Base-by-base conservation (phyloP, 495 filamentous ascomycete species). In the Aspergillus nanangensis region DNA sequence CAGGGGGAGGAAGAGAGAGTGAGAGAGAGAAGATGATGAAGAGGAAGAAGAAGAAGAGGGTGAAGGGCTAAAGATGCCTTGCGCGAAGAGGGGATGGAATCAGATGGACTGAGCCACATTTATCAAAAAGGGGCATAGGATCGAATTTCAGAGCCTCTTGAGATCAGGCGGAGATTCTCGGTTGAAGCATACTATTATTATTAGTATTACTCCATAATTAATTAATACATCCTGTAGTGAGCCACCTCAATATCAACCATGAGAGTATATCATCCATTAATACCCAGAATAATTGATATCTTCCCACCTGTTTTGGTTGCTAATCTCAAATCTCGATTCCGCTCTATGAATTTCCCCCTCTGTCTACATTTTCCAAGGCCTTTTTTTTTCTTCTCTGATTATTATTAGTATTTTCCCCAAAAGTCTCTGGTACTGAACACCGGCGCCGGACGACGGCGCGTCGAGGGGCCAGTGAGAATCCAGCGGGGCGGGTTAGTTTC, bases 1-100 rank as follows among this genome's bases (percentile, higher is more conserved):
- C 11, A 17, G 5, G 33, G 17, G 24, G 19, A 32, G 20, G 17
- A 18, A 35, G 32, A 21, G 34, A 50, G 33, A 17, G 42, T 8
- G 25, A 29, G 13, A 36, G 8, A 20, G 3, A 41, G 34, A 46
- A 38, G 24, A 45, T 7, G 39, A 33, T 10, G 27, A 31, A n/a
- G n/a, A n/a, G 27, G 27, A 31, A 13, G 27, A 18, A 18, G n/a
- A 38, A 1, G 29, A 4, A 44, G 42, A 44, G 24, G 20, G 34
- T 5, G 39, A 14, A 15, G 21, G 45, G 25, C 13, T 21, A 33
- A 47, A 47, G 45, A 45, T 27, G 43, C 43, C 43, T 45, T 45
- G 43, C 43, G 43, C 5, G 19, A 8, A 36, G 8, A 5, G 15
- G 14, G 15, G 15, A 36, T 36, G 33, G 25, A 29, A 11, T 5